Base-by-base conservation (phyloP, 495 filamentous ascomycete species). In the Podospora anserina region DNA sequence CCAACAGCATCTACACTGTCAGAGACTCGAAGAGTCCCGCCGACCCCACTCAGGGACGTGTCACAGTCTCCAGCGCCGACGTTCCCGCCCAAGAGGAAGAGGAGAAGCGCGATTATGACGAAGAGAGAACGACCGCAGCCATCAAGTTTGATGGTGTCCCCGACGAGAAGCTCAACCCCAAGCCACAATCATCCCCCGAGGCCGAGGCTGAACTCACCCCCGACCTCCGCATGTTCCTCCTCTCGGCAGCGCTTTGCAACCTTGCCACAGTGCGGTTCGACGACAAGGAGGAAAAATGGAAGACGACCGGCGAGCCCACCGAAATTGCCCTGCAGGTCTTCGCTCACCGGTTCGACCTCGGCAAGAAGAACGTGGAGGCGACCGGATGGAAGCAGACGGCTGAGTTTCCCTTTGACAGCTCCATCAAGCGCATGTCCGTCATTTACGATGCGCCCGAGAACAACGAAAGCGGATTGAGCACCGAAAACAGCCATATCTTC, bases 271-370 rank as follows among this genome's bases (percentile, higher is more conserved):
- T 95, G 6, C 84, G 88, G 16, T 83, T 85, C 63, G 85, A 88
- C 67, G 78, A 85, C 66, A 60, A 64, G 15, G 79, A 84, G 44
- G 77, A 75, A n/a, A 69, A 74, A 59, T 95, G 92, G 92, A 85
- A 89, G 75, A 87, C 91, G 0, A 88, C 88, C 11, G 92, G 92
- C 16, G 92, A 94, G 72, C 92, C 92, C 26, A 95, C 92, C 11
- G 92, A 94, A 74, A 91, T 94, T 69, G 91, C 92, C 7, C 81
- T 95, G 1, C 90, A 93, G 70, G 89, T 95, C 54, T 91, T 95
- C 68, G 85, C 90, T 0, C 83, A 89, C 74, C 86, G 92, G 49
- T 93, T 93, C 72, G 80, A 87, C 16, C 82, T 80, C 64, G 88
- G 87, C 61, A 87, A 85, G 69, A 84, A 81, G 67, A 70, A 83